These are phyloP conservation scores for Tolypocladium album DNA, from an alignment of 2,329 filamentous ascomycete species.

Conservation along the genomic window DNA sequence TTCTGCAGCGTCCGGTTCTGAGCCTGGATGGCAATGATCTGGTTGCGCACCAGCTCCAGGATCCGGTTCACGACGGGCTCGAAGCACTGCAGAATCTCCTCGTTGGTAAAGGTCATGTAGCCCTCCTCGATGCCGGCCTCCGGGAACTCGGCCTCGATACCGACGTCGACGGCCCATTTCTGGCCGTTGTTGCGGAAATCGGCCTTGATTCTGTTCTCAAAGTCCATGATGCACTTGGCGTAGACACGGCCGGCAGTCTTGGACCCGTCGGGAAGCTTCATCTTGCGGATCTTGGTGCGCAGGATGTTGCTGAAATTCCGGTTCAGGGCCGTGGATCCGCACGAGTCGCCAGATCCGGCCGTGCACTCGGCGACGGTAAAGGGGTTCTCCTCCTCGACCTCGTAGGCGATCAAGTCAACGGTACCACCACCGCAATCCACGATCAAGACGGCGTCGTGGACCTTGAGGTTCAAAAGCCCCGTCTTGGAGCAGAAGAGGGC, in stretches of 20 bases:
- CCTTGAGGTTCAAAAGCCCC: slow-evolving; percentile 87
- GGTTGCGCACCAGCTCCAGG: slow-evolving; percentile 88
- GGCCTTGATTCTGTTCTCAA: slow-evolving; percentile 98
- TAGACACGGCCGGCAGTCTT: slow-evolving; percentile 97
- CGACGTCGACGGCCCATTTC: slow-evolving; percentile 98
- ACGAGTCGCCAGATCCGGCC: slow-evolving; percentile 92
- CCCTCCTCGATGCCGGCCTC: slow-evolving; percentile 97
- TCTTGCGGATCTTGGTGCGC: slow-evolving; percentile 95
- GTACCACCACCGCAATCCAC: slow-evolving; percentile 98
- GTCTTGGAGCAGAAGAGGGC: slow-evolving; percentile 98
- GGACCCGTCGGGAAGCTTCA: slow-evolving; percentile 95
- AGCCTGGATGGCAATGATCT: slow-evolving; percentile 97
- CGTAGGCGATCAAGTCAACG: slow-evolving; percentile 97
- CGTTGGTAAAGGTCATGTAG: slow-evolving; percentile 99
- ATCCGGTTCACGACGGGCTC: slow-evolving; percentile 97
- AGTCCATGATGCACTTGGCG: slow-evolving; percentile 99
- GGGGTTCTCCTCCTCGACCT: slow-evolving; percentile 94
- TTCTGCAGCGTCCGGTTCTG: slow-evolving; percentile 93
- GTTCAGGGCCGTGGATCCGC: slow-evolving; percentile 95
- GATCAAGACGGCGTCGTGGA: slow-evolving; percentile 96
- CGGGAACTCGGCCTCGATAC: slow-evolving; percentile 95
- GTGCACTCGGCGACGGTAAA: slow-evolving; percentile 97
- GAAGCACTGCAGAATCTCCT: slow-evolving; percentile 98
- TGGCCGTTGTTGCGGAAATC: slow-evolving; percentile 99
- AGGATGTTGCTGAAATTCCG: slow-evolving; percentile 98